Evolutionary conservation across 2,329 filamentous ascomycete genomes (phyloP).

Genomic region (Microdochium trichocladiopsis): DNA sequence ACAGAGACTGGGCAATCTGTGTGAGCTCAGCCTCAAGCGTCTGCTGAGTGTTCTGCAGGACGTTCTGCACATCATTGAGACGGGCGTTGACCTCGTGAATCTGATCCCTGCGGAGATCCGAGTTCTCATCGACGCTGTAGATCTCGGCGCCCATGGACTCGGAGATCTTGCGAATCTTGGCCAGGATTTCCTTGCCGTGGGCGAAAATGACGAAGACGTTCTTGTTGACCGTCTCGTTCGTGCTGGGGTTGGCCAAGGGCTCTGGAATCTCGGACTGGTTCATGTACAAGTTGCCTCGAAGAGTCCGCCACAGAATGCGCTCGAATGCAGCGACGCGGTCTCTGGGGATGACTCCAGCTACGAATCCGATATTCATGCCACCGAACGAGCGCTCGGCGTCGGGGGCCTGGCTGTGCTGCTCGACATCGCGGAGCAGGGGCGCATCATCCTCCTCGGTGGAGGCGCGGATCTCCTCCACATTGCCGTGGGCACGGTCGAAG

Average conservation of each 20-base stretch:
- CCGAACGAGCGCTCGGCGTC: conserved; percentile 83
- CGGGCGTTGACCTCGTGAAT: conserved; percentile 96
- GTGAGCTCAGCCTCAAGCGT: conserved; percentile 89
- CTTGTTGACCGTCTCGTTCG: conserved; percentile 88
- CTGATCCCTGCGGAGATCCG: conserved; percentile 89
- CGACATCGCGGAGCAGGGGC: conserved; percentile 85
- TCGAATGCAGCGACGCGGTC: conserved; percentile 94
- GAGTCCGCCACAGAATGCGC: conserved; percentile 92
- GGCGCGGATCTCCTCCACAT: conserved; percentile 91
- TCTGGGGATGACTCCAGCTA: conserved; percentile 88
- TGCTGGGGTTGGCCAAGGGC: conserved; percentile 82
- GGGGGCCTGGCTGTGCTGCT: conserved; percentile 64
- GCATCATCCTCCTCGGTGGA: conserved; percentile 89
- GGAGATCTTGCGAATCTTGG: conserved; percentile 98
- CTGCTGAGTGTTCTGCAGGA: conserved; percentile 89
- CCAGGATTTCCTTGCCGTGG: conserved; percentile 95
- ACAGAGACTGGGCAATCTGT: conserved; percentile 86
- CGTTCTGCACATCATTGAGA: conserved; percentile 83
- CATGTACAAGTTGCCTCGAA: conserved; percentile 98
- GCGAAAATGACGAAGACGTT: conserved; percentile 99
- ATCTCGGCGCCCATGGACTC: conserved; percentile 94
- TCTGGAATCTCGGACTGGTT: conserved; percentile 98
- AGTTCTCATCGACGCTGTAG: conserved; percentile 97
- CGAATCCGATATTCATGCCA: conserved; percentile 98
- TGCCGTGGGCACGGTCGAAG: conserved; percentile 92